Conservation (phyloP, 768 basidiomycete genomes). For the Cystofilobasidium bisporidii region DNA sequence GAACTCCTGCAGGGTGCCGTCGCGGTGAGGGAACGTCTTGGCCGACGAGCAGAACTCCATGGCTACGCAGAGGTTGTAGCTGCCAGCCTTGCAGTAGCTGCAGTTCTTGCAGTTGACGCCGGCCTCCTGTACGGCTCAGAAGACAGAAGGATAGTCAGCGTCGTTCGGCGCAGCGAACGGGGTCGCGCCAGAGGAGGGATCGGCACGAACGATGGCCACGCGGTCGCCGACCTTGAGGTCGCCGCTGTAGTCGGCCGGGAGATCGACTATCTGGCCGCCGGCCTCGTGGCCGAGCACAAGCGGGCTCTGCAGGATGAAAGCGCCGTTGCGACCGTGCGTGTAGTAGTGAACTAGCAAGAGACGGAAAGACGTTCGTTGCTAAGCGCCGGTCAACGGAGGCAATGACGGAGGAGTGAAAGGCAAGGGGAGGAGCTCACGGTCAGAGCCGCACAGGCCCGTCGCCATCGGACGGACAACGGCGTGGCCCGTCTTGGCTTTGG, state of each 20-base stretch:
- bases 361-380: too few species aligned
- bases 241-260: constrained; percentile 35
- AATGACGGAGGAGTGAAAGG: too few species aligned
- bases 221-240: constrained; percentile 63
- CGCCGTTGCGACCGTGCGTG: constrained; percentile 77
- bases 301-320: constrained; percentile 74
- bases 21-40: constrained; percentile 82
- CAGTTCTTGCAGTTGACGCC: constrained; percentile 71
- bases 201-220: constrained; percentile 55
- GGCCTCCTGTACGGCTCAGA: constrained; percentile 48
- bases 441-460: constrained; percentile 78
- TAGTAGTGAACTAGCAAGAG: constrained; percentile 96
- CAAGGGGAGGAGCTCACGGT: constrained; percentile 35
- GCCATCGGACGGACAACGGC: constrained; percentile 54
- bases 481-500: neutral
- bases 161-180: too few species aligned
- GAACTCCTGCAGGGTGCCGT: constrained; percentile 76
- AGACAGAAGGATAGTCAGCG: neutral
- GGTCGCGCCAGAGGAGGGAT: too few species aligned
- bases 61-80: constrained; percentile 73
- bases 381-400: neutral
- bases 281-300: constrained; percentile 91
- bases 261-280: constrained; percentile 69
- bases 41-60: constrained; percentile 84
- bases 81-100: constrained; percentile 46